Conservation (phyloP, 2,329 filamentous ascomycete genomes). For the Camillea tinctor region DNA sequence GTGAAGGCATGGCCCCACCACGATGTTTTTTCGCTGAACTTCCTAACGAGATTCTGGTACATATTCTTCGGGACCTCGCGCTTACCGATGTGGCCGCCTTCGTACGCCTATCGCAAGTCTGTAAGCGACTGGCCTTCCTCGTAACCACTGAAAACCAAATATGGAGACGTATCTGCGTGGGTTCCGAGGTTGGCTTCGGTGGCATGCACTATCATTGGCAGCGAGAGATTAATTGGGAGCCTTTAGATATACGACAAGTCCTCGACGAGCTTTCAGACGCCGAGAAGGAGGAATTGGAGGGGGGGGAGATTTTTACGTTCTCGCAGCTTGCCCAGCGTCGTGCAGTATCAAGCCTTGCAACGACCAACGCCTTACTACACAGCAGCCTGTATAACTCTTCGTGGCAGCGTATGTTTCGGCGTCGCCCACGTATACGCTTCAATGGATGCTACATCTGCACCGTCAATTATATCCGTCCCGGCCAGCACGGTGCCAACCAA, state of each 20-base stretch:
- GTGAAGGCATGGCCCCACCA: slow-evolving; percentile 69
- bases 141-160: slow-evolving; percentile 80
- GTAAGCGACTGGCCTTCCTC: slow-evolving; percentile 83
- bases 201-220: slow-evolving; percentile 82
- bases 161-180: slow-evolving; percentile 76
- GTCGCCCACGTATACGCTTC: slow-evolving; percentile 83
- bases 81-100: slow-evolving; percentile 74
- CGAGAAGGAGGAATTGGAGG: slow-evolving; percentile 17
- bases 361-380: slow-evolving; percentile 43
- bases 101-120: slow-evolving; percentile 73
- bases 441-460: slow-evolving; percentile 96
- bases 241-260: slow-evolving; percentile 38
- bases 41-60: slow-evolving; percentile 80
- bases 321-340: slow-evolving; percentile 37
- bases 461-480: slow-evolving; percentile 88
- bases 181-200: slow-evolving; percentile 71
- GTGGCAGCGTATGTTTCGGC: slow-evolving; percentile 73
- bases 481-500: slow-evolving; percentile 68
- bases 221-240: slow-evolving; percentile 57
- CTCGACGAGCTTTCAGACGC: slow-evolving; percentile 8
- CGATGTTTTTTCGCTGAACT: slow-evolving; percentile 77
- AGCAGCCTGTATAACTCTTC: slow-evolving; percentile 45
- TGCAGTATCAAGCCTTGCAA: slow-evolving; percentile 33
- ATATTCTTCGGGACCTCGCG: slow-evolving; percentile 74
- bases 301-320: slow-evolving; percentile 33